These are phyloP conservation scores for Boletus tylopilopsis DNA, from an alignment of 768 basidiomycete species.

Conservation along the genomic window DNA sequence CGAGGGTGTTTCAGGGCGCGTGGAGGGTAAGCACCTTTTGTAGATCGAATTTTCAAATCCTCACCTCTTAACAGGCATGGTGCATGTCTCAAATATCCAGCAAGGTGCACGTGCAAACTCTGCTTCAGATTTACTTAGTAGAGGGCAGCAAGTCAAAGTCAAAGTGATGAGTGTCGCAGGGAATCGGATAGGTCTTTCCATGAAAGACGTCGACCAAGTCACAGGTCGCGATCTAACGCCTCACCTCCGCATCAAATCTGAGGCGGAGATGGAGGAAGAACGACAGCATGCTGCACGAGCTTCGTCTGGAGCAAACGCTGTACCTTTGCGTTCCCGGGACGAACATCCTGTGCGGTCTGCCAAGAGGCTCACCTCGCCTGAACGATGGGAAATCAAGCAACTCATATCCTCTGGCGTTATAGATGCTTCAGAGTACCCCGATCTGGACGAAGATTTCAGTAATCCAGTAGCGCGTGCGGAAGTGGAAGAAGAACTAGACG, in stretches of 20 bases:
- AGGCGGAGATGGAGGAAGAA: slow-evolving; percentile 90
- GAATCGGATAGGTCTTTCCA: slow-evolving; percentile 78
- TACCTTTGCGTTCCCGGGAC: slow-evolving; percentile 64
- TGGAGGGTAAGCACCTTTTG: slow-evolving; percentile 68
- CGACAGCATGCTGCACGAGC: slow-evolving; percentile 55
- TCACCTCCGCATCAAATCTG: slow-evolving; percentile 90
- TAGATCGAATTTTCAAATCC: background rate
- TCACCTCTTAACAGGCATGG: slow-evolving; percentile 68
- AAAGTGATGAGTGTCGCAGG: slow-evolving; percentile 95
- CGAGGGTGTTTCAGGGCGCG: slow-evolving; percentile 81
- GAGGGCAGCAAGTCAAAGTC: slow-evolving; percentile 86
- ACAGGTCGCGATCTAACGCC: slow-evolving; percentile 91
- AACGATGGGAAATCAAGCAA: slow-evolving; percentile 99
- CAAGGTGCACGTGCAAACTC: slow-evolving; percentile 81
- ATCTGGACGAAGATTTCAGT: slow-evolving; percentile 81
- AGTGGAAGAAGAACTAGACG: slow-evolving; percentile 94
- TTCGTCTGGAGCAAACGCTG: slow-evolving; percentile 81
- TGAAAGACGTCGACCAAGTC: slow-evolving; percentile 96
- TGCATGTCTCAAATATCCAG: slow-evolving; percentile 93
- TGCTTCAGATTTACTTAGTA: slow-evolving; percentile 79
- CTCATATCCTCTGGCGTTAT: slow-evolving; percentile 94
- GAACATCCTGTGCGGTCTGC: slow-evolving; percentile 63
- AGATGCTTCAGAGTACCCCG: slow-evolving; percentile 90
- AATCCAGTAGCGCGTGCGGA: slow-evolving; percentile 78
- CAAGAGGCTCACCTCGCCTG: slow-evolving; percentile 90